Percentiles rank a stretch among this genome's conserved stretches.
phyloP scores from a whole-genome alignment of 768 basidiomycete genomes.

The Auricularia cornea region DNA sequence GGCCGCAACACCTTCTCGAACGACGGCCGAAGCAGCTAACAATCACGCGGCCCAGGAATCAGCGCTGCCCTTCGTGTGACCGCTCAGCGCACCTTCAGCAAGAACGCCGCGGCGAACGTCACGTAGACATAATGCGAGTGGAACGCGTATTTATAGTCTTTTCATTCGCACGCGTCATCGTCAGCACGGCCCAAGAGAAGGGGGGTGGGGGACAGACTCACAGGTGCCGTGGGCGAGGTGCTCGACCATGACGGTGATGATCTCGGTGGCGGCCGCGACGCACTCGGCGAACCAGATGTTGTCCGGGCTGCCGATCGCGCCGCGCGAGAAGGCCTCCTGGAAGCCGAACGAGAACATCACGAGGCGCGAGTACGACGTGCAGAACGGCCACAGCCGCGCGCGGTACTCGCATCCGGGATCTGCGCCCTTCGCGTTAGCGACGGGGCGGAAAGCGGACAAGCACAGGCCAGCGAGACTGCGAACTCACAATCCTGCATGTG shows the following conservation, averaged over 20 bases:
- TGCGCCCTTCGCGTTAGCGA: neutral
- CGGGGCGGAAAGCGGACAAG: neutral
- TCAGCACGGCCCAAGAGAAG: too few species aligned
- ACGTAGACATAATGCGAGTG: slow-evolving; percentile 17
- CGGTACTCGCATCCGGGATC: slow-evolving; percentile 4
- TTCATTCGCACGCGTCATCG: neutral
- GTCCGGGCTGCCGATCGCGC: neutral
- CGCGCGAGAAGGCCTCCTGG: slow-evolving; percentile 17
- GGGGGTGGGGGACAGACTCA: too few species aligned
- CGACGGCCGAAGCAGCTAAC: slow-evolving; percentile 15
- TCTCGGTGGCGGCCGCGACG: neutral
- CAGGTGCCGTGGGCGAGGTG: neutral
- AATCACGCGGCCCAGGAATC: neutral
- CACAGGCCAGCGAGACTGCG: neutral
- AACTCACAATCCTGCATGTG: neutral
- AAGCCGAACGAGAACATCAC: slow-evolving; percentile 20
- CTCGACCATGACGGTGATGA: neutral
- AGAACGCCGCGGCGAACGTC: slow-evolving; percentile 16
- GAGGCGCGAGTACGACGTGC: slow-evolving; percentile 17
- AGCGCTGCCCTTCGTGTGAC: neutral
- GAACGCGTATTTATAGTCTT: neutral
- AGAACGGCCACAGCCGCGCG: slow-evolving; percentile 12
- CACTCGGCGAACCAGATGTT: neutral
- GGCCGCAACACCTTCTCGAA: slow-evolving; percentile 9
- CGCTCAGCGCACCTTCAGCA: slow-evolving; percentile 16